Evolutionary conservation across 768 basidiomycete species (phyloP).

Genomic region (Lentinula sp.): DNA sequence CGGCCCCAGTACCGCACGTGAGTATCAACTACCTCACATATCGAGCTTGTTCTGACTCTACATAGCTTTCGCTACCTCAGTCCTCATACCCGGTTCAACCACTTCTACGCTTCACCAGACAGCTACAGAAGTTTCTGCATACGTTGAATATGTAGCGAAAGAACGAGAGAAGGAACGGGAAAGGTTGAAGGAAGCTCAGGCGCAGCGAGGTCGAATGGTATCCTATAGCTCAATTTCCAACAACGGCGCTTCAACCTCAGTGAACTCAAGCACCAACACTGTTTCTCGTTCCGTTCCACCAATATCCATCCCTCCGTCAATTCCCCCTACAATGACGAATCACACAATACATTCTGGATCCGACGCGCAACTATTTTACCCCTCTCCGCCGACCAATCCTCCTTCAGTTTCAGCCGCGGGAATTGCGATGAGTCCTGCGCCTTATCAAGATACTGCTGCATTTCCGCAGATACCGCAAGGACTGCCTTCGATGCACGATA

Average conservation of each 20-base stretch:
- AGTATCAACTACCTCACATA: background rate
- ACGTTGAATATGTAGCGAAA: constrained; percentile 69
- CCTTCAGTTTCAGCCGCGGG: background rate
- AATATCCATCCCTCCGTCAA: background rate
- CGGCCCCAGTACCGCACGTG: background rate
- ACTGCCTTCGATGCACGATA: constrained; percentile 10
- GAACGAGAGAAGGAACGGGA: constrained; percentile 79
- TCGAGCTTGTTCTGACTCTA: background rate
- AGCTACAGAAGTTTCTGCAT: constrained; percentile 57
- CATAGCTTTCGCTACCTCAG: constrained; percentile 1
- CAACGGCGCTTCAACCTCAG: constrained; percentile 17
- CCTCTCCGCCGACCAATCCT: constrained; percentile 12
- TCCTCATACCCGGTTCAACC: constrained; percentile 24
- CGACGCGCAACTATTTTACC: constrained; percentile 13
- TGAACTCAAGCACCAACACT: constrained; percentile 6
- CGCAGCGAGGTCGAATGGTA: constrained; percentile 7
- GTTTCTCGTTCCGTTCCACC: background rate
- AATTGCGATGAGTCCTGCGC: constrained; percentile 16
- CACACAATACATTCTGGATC: background rate
- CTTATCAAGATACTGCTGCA: constrained; percentile 9
- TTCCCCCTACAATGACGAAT: background rate
- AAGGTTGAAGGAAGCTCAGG: constrained; percentile 52
- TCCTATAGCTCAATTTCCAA: constrained; percentile 12
- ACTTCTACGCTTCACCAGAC: constrained; percentile 31
- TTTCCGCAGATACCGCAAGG: constrained; percentile 11